phyloP scores from a whole-genome alignment of 2,329 filamentous ascomycete species.

The Colletotrichum cuscutae region DNA sequence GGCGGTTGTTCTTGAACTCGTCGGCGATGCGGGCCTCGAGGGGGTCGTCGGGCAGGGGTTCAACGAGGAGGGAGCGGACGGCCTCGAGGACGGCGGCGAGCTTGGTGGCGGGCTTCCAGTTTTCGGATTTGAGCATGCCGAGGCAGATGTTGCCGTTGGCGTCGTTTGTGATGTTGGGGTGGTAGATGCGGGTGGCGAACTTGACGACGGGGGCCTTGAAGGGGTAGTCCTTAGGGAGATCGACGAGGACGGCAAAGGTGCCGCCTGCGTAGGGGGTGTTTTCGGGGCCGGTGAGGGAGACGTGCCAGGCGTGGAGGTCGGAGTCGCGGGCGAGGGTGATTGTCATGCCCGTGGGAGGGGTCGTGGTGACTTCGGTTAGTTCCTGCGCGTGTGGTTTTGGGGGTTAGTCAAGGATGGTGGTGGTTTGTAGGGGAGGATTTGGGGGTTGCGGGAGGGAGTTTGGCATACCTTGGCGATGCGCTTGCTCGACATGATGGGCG shows the following conservation, averaged over 20 bases:
- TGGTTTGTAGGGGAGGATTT: conserved; percentile 27
- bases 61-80: conserved; percentile 76
- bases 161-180: conserved; percentile 94
- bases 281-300: conserved; percentile 57
- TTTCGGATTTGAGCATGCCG: conserved; percentile 82
- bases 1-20: conserved; percentile 76
- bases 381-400: conserved; percentile 52
- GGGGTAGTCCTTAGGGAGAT: conserved; percentile 83
- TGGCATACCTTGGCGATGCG: conserved; percentile 55
- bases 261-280: conserved; percentile 69
- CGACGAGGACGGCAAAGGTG: conserved; percentile 77
- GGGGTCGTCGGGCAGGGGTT: conserved; percentile 89
- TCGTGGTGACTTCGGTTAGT: conserved; percentile 59
- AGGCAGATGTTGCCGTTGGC: conserved; percentile 87
- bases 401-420: conserved; percentile 29
- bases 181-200: conserved; percentile 93
- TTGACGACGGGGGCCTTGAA: conserved; percentile 86
- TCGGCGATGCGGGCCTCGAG: conserved; percentile 89
- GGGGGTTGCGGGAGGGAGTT: neutral
- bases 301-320: conserved; percentile 64
- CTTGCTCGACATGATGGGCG: conserved; percentile 52
- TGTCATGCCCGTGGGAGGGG: conserved; percentile 58
- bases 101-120: conserved; percentile 91
- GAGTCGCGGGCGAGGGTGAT: conserved; percentile 57
- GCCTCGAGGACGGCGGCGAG: conserved; percentile 81